These are phyloP conservation scores for Secale cereale DNA, from an alignment of 176 grass and related monocot genomes.

Conservation along the genomic window DNA sequence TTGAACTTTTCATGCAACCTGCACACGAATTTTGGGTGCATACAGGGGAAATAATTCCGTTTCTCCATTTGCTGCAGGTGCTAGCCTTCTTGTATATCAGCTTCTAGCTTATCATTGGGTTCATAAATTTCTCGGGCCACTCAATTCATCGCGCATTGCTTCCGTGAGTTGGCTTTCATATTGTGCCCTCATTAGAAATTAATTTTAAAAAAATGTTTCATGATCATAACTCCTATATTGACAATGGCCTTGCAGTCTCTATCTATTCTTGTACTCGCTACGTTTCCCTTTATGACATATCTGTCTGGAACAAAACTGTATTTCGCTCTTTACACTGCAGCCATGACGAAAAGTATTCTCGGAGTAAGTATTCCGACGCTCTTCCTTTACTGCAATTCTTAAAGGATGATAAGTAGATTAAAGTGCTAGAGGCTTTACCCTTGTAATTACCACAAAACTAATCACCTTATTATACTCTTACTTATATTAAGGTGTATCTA, in stretches of 20 bases:
- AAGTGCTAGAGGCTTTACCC: neutral
- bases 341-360: slow-evolving; percentile 50
- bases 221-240: neutral
- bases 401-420: neutral
- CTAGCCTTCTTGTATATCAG: slow-evolving; percentile 62
- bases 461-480: neutral
- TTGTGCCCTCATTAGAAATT: neutral
- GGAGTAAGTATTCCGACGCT: slow-evolving; percentile 21
- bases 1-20: slow-evolving; percentile 13
- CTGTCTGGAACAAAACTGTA: slow-evolving; percentile 39
- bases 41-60: neutral
- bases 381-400: neutral
- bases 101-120: slow-evolving; percentile 49
- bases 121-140: slow-evolving; percentile 41
- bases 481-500: neutral
- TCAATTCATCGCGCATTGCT: slow-evolving; percentile 41
- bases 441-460: neutral
- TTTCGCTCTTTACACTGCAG: slow-evolving; percentile 41
- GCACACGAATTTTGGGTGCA: neutral
- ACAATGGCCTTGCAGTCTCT: slow-evolving; percentile 39
- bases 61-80: slow-evolving; percentile 30
- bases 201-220: neutral
- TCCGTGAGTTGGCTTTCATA: slow-evolving; percentile 33
- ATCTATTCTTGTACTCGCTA: slow-evolving; percentile 40
- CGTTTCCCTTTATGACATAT: slow-evolving; percentile 59